phyloP scores from a whole-genome alignment of 2,329 filamentous ascomycete species.

The Beauveria medogensis region DNA sequence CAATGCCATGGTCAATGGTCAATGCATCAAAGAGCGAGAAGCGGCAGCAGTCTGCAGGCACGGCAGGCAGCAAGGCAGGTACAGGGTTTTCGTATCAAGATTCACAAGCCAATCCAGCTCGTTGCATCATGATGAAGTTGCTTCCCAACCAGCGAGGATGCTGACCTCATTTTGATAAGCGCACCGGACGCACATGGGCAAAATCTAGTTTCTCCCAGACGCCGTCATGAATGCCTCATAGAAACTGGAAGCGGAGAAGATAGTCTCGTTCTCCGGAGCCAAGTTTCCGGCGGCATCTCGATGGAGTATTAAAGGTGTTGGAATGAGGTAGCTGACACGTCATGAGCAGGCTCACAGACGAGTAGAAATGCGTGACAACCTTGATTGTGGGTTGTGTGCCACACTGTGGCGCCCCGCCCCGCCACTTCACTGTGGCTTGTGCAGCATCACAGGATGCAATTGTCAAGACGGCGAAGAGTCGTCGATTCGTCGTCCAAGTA shows the following conservation, averaged over 20 bases:
- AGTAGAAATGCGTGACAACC: background rate
- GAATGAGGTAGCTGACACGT: constrained; percentile 8
- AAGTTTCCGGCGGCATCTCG: constrained; percentile 10
- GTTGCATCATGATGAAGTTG: background rate
- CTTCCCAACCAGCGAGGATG: background rate
- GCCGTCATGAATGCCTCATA: constrained; percentile 7
- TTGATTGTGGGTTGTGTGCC: background rate
- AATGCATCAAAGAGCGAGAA: too few relatives aligned
- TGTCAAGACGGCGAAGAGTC: background rate
- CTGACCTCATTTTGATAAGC: background rate
- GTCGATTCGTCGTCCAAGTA: background rate
- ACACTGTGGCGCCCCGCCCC: constrained; percentile 5
- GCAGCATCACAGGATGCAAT: background rate
- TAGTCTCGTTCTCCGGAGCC: background rate
- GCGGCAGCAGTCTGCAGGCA: too few relatives aligned
- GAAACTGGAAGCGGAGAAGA: background rate
- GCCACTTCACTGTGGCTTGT: background rate
- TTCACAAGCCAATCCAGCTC: background rate
- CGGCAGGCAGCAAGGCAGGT: too few relatives aligned
- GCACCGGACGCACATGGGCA: background rate
- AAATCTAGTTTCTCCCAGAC: background rate
- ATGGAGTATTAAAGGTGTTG: background rate
- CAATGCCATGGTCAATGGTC: too few relatives aligned
- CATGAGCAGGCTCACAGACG: background rate
- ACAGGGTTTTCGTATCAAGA: too few relatives aligned